Conservation (phyloP, 345 rosid species). For the Odontarrhena argentea region DNA sequence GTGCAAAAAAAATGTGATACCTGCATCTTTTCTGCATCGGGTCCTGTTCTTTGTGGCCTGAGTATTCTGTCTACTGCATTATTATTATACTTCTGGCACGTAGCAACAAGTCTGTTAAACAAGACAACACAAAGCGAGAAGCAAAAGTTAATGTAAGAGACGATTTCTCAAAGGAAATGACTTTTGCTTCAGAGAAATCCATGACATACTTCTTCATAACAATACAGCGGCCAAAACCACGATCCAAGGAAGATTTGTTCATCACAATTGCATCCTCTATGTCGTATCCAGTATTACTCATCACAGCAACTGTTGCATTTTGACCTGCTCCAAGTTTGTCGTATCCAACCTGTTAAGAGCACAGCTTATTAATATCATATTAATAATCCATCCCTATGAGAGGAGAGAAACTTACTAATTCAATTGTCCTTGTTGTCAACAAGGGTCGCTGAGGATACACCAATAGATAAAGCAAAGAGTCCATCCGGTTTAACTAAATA, state of each 20-base stretch:
- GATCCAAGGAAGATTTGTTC: slow-evolving; percentile 95
- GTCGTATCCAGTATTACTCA: slow-evolving; percentile 95
- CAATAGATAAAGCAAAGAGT: slow-evolving; percentile 80
- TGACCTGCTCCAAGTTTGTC: slow-evolving; percentile 99
- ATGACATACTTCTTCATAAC: slow-evolving; percentile 78
- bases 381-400: slow-evolving; percentile 6
- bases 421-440: slow-evolving; percentile 93
- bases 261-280: slow-evolving; percentile 97
- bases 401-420: slow-evolving; percentile 59
- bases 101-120: slow-evolving; percentile 52
- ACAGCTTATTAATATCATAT: slow-evolving; percentile 22
- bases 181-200: slow-evolving; percentile 15
- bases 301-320: slow-evolving; percentile 97
- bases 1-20: slow-evolving; percentile 45
- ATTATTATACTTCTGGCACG: slow-evolving; percentile 54
- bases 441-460: slow-evolving; percentile 95
- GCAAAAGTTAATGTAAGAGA: slow-evolving; percentile 15
- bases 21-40: slow-evolving; percentile 72
- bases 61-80: slow-evolving; percentile 60
- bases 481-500: slow-evolving; percentile 77
- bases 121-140: slow-evolving; percentile 19
- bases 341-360: slow-evolving; percentile 70
- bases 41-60: slow-evolving; percentile 66
- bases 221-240: slow-evolving; percentile 98
- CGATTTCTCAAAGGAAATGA: slow-evolving; percentile 17